phyloP scores from a whole-genome alignment of 352 stramenopile genomes.

The Paralagenidium karlingii region DNA sequence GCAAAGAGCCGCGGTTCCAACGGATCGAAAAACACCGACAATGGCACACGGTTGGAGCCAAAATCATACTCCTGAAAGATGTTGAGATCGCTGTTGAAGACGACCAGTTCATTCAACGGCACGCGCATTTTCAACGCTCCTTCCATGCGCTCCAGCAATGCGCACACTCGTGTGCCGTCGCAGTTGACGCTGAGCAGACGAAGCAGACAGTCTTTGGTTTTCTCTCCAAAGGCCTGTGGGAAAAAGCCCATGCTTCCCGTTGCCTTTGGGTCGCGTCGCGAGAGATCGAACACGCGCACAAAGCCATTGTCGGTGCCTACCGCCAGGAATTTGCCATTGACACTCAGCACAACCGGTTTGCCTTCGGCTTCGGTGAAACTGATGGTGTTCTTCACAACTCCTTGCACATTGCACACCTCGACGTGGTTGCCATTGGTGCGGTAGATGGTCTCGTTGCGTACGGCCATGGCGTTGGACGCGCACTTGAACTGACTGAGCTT shows the following conservation, averaged over 20 bases:
- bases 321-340: conserved; percentile 86
- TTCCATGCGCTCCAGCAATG: conserved; percentile 75
- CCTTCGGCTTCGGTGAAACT: conserved; percentile 87
- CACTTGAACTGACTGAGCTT: conserved; percentile 61
- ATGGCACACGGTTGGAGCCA: conserved; percentile 46
- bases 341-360: conserved; percentile 55
- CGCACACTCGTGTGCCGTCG: conserved; percentile 81
- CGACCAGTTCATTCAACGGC: conserved; percentile 74
- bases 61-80: conserved; percentile 87
- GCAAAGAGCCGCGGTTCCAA: conserved; percentile 78
- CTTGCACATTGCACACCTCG: conserved; percentile 80
- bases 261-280: conserved; percentile 71
- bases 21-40: conserved; percentile 84
- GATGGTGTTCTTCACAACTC: conserved; percentile 79
- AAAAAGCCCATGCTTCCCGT: conserved; percentile 79
- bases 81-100: conserved; percentile 87
- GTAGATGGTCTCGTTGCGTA: conserved; percentile 83
- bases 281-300: conserved; percentile 84
- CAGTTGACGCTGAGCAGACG: conserved; percentile 72
- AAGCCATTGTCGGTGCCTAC: conserved; percentile 78
- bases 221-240: conserved; percentile 31
- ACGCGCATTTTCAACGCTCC: conserved; percentile 66
- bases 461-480: conserved; percentile 44
- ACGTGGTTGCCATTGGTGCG: conserved; percentile 73
- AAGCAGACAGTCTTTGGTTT: conserved; percentile 38